Evolutionary conservation across 2,329 filamentous ascomycete species (phyloP).

Genomic region (Trichoderma guizhouense): DNA sequence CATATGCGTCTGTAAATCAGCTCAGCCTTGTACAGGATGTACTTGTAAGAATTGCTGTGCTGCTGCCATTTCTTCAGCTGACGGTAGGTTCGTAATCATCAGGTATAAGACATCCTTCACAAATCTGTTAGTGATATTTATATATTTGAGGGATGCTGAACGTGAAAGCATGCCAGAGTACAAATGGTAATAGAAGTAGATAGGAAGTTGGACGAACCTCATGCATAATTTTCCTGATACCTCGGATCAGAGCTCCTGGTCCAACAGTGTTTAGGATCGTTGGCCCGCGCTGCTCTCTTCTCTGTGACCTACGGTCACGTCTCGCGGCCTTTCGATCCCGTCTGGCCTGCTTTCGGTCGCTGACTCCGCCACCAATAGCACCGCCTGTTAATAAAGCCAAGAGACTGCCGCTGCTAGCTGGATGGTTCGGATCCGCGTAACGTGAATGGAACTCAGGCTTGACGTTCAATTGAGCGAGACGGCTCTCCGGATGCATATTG

Average conservation of each 20-base stretch:
- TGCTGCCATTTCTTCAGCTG: conserved; percentile 15
- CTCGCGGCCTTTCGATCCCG: background rate
- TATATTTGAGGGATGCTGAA: background rate
- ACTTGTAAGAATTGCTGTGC: conserved; percentile 4
- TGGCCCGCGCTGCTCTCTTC: conserved; percentile 7
- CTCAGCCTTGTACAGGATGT: background rate
- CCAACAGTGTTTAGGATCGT: conserved; percentile 7
- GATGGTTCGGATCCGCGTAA: conserved; percentile 31
- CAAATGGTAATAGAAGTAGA: background rate
- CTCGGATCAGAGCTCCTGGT: conserved; percentile 9
- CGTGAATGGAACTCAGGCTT: conserved; percentile 27
- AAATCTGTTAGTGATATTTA: background rate
- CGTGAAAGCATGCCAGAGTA: background rate
- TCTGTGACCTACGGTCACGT: background rate
- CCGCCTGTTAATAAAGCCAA: conserved; percentile 28
- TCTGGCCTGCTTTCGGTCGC: background rate
- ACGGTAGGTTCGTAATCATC: conserved; percentile 20
- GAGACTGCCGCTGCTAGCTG: conserved; percentile 28
- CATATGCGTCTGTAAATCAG: background rate
- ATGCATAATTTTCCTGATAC: conserved; percentile 18
- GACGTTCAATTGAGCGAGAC: conserved; percentile 22
- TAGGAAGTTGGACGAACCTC: background rate
- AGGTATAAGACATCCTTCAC: conserved; percentile 19
- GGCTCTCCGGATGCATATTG: conserved; percentile 21
- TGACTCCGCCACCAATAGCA: background rate